These are phyloP conservation scores for Periconia sp. DNA, from an alignment of 2,329 filamentous ascomycete species.

Conservation along the genomic window DNA sequence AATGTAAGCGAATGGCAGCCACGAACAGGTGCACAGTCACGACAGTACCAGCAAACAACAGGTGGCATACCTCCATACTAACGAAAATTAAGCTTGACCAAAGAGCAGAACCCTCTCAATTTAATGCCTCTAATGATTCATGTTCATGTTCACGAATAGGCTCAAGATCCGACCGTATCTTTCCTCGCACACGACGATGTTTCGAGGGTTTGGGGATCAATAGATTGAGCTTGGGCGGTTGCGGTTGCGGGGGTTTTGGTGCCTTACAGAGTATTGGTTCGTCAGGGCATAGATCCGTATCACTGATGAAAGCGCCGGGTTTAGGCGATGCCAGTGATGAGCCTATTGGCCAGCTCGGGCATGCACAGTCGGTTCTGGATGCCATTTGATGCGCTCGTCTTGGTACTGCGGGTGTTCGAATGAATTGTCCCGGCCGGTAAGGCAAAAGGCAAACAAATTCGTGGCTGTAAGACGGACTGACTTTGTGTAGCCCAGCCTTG, in stretches of 20 bases:
- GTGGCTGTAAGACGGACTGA: slow-evolving; percentile 1
- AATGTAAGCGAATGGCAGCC: background rate
- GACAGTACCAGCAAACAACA: too few species aligned
- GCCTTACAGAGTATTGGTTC: slow-evolving; percentile 7
- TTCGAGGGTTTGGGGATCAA: background rate
- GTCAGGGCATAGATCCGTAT: slow-evolving; percentile 8
- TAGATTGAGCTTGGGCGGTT: slow-evolving; percentile 6
- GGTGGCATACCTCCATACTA: too few species aligned
- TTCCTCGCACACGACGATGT: background rate
- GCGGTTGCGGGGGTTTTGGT: background rate
- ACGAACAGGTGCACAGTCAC: too few species aligned
- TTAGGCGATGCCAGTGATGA: slow-evolving; percentile 6
- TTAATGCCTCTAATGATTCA: background rate
- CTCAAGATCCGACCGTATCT: background rate
- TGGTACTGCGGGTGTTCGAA: slow-evolving; percentile 1
- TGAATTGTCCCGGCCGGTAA: slow-evolving; percentile 4
- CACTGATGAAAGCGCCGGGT: slow-evolving; percentile 7
- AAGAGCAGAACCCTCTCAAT: background rate
- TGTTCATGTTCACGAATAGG: too few species aligned
- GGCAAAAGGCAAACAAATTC: slow-evolving; percentile 6
- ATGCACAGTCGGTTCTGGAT: slow-evolving; percentile 7
- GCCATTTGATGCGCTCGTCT: slow-evolving; percentile 2
- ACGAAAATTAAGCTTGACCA: too few species aligned
- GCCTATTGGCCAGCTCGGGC: slow-evolving; percentile 8
- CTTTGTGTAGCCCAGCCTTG: slow-evolving; percentile 2